Base-by-base conservation (phyloP, 805 yeast species). In the Saturnispora diversa region DNA sequence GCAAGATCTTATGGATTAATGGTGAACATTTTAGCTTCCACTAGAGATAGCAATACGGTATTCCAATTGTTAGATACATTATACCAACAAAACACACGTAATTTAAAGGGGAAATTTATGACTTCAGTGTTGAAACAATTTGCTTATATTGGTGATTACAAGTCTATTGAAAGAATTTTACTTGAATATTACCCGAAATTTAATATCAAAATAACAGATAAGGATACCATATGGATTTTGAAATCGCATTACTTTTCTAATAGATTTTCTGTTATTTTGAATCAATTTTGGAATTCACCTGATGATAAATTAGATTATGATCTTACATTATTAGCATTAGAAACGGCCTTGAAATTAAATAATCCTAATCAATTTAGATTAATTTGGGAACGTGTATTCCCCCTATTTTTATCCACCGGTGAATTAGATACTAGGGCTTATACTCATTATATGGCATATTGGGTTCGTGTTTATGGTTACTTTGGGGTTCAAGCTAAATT, bases 41-140 rank as follows among this genome's bases (percentile, higher is more conserved):
- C 61, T 2, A 47, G 55, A 23, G 68, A 73, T 37, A 38, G 63
- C 7, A 50, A 52, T 4, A 56, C 62, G 56, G 70, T 39, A 47
- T 60, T 44, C 44, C 47, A 55, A 37, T 56, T 62, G 25, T 52
- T 61, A 9, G 55, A 56, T 23, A 63, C 60, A 39, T 42, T 63
- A 6, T 22, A 36, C 7, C 19, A 22, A 3, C 36, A 46, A 19
- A 20, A 38, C 7, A 25, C 20, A 13, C 31, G 45, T 6, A 35
- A 44, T 21, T 24, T 42, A 1, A 44, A 44, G 25, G 24, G 20
- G 0, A 38, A 46, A 6, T 48, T 57, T n/a, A 21, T 39, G 24
- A 27, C 25, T 15, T 24, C 39, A 16, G 51, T 55, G 6, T 29
- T 58, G 13, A 34, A 40, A 3, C 44, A 46, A 10, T 42, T 56